Base-by-base conservation (phyloP, 2,329 filamentous ascomycete genomes). In the Venturia carpophila region DNA sequence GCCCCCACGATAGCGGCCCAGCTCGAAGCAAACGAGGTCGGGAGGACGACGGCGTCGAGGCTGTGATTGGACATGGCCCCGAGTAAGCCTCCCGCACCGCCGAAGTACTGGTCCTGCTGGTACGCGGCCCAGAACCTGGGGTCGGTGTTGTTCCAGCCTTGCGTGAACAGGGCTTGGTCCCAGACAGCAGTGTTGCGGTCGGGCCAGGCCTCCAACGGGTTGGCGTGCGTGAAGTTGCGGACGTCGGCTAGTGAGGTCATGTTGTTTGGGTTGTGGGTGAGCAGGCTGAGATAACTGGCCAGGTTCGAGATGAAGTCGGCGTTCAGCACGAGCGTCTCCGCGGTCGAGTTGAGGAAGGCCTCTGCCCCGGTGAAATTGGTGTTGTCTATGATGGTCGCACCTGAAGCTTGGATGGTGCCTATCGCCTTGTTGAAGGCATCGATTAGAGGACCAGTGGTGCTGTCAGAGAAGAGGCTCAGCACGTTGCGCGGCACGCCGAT, bases 401-500 rank as follows among this genome's bases (percentile, higher is more conserved):
- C 87, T 0, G 83, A 84, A 0, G 75, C 74, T 11, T 78, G 73
- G 43, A 90, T 76, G 1, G 83, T 69, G 0, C 75, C 69, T 4
- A 90, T 73, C 0, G 84, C 82, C 1, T 73, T 70, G 34, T 87
- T 75, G 70, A 89, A 90, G 0, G 82, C 81, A 0, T 76, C 74
- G 6, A 84, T 68, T n/a, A 82, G 72, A 2, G 79, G 74, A 3
- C 73, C 71, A 17, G 77, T 75, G 2, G 72, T 70, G 42, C 71
- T 68, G 17, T 71, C 68, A 3, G 69, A 47, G 27, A 70, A 52
- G 27, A 60, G 68, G 3, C 77, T 75, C 42, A 89, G 77, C 1
- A 83, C 77, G 68, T 88, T 87, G 21, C 82, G 78, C 0, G 87
- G 84, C 3, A 90, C 79, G 3, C 87, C 88, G 34, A 90, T 84